Percentiles rank a stretch among this genome's conserved stretches.
Conservation (phyloP, 208 protist genomes). For the Acanthamoeba castellanii region DNA sequence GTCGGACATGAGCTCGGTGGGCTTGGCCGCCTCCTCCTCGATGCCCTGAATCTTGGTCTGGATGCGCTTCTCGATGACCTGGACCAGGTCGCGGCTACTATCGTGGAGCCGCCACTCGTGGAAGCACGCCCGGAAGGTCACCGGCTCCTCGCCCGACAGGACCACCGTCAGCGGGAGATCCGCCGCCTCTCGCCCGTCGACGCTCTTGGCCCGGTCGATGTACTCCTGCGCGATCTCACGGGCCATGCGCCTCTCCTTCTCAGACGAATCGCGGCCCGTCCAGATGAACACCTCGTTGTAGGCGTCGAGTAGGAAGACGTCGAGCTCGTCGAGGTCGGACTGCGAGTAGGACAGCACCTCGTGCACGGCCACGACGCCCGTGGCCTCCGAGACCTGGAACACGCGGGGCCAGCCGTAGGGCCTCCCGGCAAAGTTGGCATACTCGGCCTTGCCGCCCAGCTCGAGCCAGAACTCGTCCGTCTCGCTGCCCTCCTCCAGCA, state of each 20-base stretch:
- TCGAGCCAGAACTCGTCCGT: conserved; percentile 74
- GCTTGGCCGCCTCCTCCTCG: conserved; percentile 49
- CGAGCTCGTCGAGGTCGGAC: conserved; percentile 80
- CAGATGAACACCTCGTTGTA: conserved; percentile 73
- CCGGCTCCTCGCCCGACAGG: conserved; percentile 54
- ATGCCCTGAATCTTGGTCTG: conserved; percentile 66
- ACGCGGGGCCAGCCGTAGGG: conserved; percentile 75
- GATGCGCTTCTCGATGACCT: conserved; percentile 43
- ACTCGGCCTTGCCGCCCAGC: conserved; percentile 75
- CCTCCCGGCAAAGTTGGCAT: conserved; percentile 63
- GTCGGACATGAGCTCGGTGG: conserved; percentile 55
- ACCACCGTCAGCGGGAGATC: not conserved
- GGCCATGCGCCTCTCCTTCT: conserved; percentile 71
- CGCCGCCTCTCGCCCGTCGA: not conserved
- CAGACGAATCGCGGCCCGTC: conserved; percentile 71
- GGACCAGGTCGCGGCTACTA: not conserved
- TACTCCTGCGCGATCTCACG: conserved; percentile 73
- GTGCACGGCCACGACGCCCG: conserved; percentile 74
- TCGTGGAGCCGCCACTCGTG: conserved; percentile 35
- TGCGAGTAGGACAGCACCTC: conserved; percentile 82
- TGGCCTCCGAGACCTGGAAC: conserved; percentile 84
- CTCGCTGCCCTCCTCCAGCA: conserved; percentile 61
- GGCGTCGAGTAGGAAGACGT: conserved; percentile 84
- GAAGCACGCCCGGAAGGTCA: conserved; percentile 58
- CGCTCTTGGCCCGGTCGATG: not conserved